A percentile compares a stretch with the other conserved stretches of the same genome.
phyloP scores from a whole-genome alignment of 345 rosid genomes.

The Aurinia saxatilis region DNA sequence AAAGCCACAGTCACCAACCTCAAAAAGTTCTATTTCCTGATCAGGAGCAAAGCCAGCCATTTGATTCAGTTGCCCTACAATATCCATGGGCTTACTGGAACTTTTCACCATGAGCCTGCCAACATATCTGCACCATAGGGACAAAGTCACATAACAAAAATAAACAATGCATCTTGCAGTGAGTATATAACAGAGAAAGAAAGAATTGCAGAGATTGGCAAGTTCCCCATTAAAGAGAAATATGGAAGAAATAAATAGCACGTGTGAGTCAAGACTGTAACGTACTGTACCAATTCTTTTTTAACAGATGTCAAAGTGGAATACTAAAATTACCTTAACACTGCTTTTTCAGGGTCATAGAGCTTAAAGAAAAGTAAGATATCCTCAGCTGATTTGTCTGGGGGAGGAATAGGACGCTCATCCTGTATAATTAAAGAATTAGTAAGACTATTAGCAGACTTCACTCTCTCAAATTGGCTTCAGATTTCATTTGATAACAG shows the following conservation, averaged over 20 bases:
- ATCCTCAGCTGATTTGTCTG: conserved; percentile 66
- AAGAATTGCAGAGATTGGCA: no score
- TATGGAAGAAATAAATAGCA: no score
- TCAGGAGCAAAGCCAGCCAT: conserved; percentile 90
- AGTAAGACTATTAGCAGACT: conserved; percentile 1
- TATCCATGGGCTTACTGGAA: conserved; percentile 73
- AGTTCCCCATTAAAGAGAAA: no score
- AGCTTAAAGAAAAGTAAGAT: conserved; percentile 87
- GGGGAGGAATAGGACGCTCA: conserved; percentile 52
- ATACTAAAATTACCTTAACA: conserved; percentile 51
- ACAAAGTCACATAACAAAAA: conserved; percentile 16
- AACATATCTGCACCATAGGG: conserved; percentile 50
- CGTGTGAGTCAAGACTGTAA: no score
- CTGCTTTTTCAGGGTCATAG: conserved; percentile 72
- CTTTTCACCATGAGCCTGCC: conserved; percentile 84
- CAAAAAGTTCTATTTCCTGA: conserved; percentile 83
- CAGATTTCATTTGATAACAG: background rate
- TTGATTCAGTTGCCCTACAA: conserved; percentile 59
- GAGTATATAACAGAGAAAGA: background rate
- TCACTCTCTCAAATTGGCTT: background rate
- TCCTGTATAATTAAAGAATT: conserved; percentile 43
- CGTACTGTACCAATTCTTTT: no score
- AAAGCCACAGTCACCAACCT: conserved; percentile 42
- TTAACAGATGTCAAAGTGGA: background rate
- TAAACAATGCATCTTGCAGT: background rate